phyloP scores from a whole-genome alignment of 257 asterid genomes.

The Solanum rostratum region DNA sequence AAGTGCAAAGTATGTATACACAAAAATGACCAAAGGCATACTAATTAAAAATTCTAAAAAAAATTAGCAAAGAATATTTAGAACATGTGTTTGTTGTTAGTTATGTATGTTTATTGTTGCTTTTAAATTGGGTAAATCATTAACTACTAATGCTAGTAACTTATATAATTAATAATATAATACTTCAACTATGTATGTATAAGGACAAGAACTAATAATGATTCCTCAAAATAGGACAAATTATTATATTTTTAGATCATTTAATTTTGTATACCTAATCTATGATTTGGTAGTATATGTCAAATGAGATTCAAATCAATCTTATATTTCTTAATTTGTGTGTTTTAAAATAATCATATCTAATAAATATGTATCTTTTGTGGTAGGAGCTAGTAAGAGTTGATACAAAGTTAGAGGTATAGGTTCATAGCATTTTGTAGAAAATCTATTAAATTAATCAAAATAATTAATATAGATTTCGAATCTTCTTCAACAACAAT shows the following conservation, averaged over 20 bases:
- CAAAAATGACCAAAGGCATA: neutral
- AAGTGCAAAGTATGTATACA: neutral
- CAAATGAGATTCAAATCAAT: neutral
- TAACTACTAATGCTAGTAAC: neutral
- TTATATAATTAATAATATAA: neutral
- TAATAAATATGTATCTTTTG: neutral
- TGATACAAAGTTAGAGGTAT: neutral
- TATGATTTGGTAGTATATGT: neutral
- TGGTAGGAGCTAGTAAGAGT: neutral
- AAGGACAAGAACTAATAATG: neutral
- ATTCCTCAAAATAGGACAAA: neutral
- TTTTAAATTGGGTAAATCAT: constrained; percentile 1
- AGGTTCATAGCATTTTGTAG: neutral
- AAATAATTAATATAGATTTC: neutral
- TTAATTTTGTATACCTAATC: neutral
- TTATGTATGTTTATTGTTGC: neutral
- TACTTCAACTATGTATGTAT: neutral
- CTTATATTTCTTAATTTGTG: neutral
- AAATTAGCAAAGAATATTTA: neutral
- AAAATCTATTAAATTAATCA: neutral
- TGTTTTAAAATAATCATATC: neutral
- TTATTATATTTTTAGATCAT: neutral
- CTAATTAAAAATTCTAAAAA: neutral
- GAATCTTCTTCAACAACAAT: neutral
- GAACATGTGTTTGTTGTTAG: constrained; percentile 4